These are phyloP conservation scores for Teunomyces pallodes DNA, from an alignment of 805 yeast genomes.

Conservation along the genomic window DNA sequence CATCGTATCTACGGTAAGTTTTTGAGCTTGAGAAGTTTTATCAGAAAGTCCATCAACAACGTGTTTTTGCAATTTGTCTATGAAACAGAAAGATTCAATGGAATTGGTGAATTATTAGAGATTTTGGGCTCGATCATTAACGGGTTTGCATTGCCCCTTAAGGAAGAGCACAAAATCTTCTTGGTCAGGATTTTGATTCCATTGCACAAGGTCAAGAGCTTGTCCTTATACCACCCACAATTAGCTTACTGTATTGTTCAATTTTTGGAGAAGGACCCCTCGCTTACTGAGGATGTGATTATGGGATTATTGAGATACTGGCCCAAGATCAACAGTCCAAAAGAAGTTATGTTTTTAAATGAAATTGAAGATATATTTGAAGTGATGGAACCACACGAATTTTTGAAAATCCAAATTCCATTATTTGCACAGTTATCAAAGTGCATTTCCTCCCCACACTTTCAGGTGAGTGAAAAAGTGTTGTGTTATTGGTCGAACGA, in stretches of 20 bases:
- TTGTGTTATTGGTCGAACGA: constrained; percentile 94
- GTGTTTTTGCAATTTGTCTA: constrained; percentile 90
- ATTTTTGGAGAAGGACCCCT: constrained; percentile 91
- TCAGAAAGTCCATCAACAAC: constrained; percentile 86
- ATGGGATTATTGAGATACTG: constrained; percentile 91
- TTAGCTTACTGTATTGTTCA: constrained; percentile 96
- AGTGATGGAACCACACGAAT: constrained; percentile 91
- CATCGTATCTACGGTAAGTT: constrained; percentile 97
- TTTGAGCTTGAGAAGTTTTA: constrained; percentile 81
- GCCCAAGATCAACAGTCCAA: constrained; percentile 95
- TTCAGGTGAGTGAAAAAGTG: constrained; percentile 95
- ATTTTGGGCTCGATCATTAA: constrained; percentile 94
- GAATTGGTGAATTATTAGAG: constrained; percentile 91
- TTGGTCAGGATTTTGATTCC: constrained; percentile 85
- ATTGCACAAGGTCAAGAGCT: constrained; percentile 84
- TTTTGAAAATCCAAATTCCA: constrained; percentile 87
- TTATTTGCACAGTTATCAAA: constrained; percentile 89
- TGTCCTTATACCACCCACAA: constrained; percentile 93
- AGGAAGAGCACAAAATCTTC: constrained; percentile 94
- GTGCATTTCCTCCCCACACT: constrained; percentile 92
- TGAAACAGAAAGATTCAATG: constrained; percentile 94
- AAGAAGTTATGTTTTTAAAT: constrained; percentile 92
- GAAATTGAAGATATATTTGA: constrained; percentile 97
- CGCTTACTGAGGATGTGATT: constrained; percentile 91
- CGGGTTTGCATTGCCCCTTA: constrained; percentile 95